These are phyloP conservation scores for Fusarium sp. DNA, from an alignment of 2,329 filamentous ascomycete genomes.

Conservation along the genomic window DNA sequence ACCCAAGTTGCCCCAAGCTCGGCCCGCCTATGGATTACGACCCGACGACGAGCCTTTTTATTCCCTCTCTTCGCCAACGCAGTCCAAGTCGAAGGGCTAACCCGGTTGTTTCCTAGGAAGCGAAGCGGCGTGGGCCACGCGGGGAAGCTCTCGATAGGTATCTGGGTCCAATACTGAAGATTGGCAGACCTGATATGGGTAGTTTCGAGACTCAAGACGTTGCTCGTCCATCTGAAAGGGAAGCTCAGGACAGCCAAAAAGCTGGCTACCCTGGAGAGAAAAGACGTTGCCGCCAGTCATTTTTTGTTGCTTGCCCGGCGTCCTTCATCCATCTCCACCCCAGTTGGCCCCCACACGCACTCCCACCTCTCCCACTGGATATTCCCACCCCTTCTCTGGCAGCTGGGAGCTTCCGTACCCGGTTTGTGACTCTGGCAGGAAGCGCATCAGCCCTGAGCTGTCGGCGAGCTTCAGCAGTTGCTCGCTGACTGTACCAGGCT, in stretches of 20 bases:
- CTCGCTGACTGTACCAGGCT: not conserved
- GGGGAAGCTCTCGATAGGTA: not conserved
- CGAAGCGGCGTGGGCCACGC: not conserved
- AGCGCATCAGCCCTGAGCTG: not conserved
- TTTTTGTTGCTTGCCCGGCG: not conserved
- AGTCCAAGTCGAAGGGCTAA: constrained; percentile 6
- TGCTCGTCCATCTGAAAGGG: not conserved
- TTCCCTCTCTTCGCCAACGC: constrained; percentile 14
- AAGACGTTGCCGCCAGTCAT: constrained; percentile 3
- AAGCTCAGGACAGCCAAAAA: not conserved
- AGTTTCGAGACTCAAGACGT: not conserved
- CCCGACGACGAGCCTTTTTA: constrained; percentile 23
- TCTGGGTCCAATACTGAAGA: not conserved
- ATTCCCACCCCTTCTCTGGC: constrained; percentile 22
- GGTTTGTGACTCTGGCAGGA: not conserved
- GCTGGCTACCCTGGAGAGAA: constrained; percentile 5
- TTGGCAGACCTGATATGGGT: constrained; percentile 1
- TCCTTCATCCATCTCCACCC: not conserved
- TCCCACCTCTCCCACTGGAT: constrained; percentile 16
- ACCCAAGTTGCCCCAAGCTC: constrained; percentile 38
- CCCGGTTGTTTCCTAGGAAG: not conserved
- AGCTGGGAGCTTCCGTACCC: constrained; percentile 17
- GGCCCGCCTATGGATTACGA: constrained; percentile 24
- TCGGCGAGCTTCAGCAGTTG: not conserved
- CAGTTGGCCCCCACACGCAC: constrained; percentile 23